Evolutionary conservation across 1,139 yeast species (phyloP), one percentile per base, ranked within the genome.

Genomic region (Protomyces arabidopsidicola): DNA sequence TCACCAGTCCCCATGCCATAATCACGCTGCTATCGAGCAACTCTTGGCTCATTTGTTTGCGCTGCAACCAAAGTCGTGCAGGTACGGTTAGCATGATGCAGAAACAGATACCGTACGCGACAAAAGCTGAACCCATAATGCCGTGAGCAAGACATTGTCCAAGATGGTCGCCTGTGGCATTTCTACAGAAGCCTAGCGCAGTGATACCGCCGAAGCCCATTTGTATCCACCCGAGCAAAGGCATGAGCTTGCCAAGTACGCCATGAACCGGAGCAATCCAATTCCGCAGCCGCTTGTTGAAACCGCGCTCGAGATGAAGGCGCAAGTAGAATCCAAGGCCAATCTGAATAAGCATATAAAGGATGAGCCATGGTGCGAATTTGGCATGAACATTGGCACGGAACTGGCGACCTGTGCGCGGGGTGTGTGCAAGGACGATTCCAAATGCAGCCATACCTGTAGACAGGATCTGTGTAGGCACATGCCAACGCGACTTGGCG

Each of bases 111-210:
- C 97, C 96, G 73, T 91, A 91, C 3, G 81, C 75, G 14, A 91
- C 81, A 70, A 91, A 91, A 0, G 96, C 86, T 22, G 90, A 81
- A 0, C 98, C 98, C 98, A 91, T 91, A 67, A 91, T 88, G 5
- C 97, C 97, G 74, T 91, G 98, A 0, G 98, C 98, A 56, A 90
- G 82, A 74, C 98, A 91, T 75, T 91, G 98, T 20, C 98, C 98
- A 70, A 91, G 78, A 77, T 90, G 83, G 65, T 77, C 73, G 71
- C 85, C 83, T n/a, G 59, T 60, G 14, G 56, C 53, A 42, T 56
- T 65, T 75, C 90, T 81, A 72, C 90, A 83, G 81, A 90, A 91
- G 1, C 96, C 97, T 68, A 90, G 84, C 68, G 90, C 74, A 0
- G 96, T 87, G 59, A 89, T 85, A 3, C 93, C 90, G 0, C 96